phyloP scores from a whole-genome alignment of 2,329 filamentous ascomycete genomes.

The Aspergillus texensis region DNA sequence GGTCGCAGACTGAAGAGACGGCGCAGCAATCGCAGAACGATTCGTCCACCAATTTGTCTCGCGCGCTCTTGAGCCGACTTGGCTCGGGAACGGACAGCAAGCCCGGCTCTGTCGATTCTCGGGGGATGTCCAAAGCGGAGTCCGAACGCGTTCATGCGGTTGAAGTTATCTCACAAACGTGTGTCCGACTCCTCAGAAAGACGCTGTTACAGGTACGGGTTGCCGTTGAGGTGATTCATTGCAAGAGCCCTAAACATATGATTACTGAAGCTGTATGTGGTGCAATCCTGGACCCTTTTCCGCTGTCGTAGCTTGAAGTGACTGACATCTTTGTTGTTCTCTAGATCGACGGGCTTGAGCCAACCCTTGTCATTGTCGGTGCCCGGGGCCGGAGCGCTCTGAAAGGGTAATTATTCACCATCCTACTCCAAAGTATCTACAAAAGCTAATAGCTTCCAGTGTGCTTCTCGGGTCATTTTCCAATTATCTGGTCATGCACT shows the following conservation, averaged over 20 bases:
- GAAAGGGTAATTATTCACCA: constrained; percentile 71
- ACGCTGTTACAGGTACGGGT: constrained; percentile 90
- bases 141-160: constrained; percentile 79
- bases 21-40: constrained; percentile 43
- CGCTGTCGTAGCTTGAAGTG: background rate
- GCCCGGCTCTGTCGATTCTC: constrained; percentile 49
- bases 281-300: background rate
- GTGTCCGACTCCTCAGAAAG: constrained; percentile 84
- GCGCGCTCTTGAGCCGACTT: constrained; percentile 36
- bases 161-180: constrained; percentile 80
- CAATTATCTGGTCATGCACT: constrained; percentile 96
- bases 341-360: constrained; percentile 86
- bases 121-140: constrained; percentile 65
- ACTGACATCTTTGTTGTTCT: constrained; percentile 14
- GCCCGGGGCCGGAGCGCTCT: constrained; percentile 88
- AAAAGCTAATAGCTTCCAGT: constrained; percentile 49
- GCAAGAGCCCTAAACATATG: constrained; percentile 95
- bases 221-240: constrained; percentile 94
- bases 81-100: constrained; percentile 43
- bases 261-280: constrained; percentile 80
- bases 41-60: constrained; percentile 32
- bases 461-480: constrained; percentile 95
- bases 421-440: background rate
- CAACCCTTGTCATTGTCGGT: constrained; percentile 89
- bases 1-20: constrained; percentile 59